These are phyloP conservation scores for Schizopora paradoxa DNA, from an alignment of 1,284 basidiomycete genomes.

Conservation along the genomic window DNA sequence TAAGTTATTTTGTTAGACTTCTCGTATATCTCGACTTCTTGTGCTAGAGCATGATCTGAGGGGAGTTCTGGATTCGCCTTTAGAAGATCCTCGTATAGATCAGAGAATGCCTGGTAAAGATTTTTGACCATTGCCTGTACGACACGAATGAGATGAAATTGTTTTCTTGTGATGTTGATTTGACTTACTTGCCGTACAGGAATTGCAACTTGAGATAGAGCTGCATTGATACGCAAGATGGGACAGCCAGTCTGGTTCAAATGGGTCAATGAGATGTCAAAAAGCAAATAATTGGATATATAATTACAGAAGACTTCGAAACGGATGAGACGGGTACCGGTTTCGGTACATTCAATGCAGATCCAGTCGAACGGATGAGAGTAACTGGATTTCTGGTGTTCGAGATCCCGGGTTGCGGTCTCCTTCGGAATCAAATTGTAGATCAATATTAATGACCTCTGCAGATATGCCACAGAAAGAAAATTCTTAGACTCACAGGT, in stretches of 20 bases:
- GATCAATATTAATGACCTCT: too few relatives aligned
- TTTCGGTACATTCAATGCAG: too few relatives aligned
- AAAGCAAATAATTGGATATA: too few relatives aligned
- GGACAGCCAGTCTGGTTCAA: conserved; percentile 53
- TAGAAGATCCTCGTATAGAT: conserved; percentile 55
- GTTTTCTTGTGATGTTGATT: conserved; percentile 1
- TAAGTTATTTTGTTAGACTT: conserved; percentile 72
- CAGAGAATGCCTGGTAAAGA: conserved; percentile 61
- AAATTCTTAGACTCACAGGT: too few relatives aligned
- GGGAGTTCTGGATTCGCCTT: conserved; percentile 52
- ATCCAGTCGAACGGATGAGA: too few relatives aligned
- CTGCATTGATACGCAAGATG: conserved; percentile 57
- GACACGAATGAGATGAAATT: not conserved
- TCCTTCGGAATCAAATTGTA: too few relatives aligned
- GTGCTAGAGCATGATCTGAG: conserved; percentile 67
- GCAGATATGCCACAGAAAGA: too few relatives aligned
- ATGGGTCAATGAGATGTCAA: not conserved
- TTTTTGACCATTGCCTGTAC: conserved; percentile 64
- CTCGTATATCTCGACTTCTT: conserved; percentile 73
- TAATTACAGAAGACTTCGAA: too few relatives aligned
- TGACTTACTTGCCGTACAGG: conserved; percentile 62
- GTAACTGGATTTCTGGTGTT: too few relatives aligned
- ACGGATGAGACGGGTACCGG: too few relatives aligned
- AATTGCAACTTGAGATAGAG: conserved; percentile 58
- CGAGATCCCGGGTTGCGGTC: too few relatives aligned